Conservation (phyloP, 139 green algal genomes). For the Micractinium conductrix region DNA sequence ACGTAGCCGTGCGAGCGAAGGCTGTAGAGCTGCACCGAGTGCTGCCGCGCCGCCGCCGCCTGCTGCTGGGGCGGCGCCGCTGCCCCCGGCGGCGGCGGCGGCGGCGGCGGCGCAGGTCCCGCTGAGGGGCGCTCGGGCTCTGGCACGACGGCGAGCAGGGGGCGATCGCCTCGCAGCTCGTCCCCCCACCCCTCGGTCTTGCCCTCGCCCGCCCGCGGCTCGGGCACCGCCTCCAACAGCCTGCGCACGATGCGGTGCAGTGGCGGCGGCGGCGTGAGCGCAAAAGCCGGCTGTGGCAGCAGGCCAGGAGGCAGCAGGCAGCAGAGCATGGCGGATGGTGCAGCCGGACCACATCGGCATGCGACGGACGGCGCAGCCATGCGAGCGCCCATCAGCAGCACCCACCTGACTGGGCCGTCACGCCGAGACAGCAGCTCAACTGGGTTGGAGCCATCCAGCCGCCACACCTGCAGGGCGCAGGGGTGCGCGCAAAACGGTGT, state of each 20-base stretch:
- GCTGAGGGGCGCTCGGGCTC: background rate
- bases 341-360: background rate
- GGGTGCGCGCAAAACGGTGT: no score
- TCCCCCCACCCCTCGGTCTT: background rate
- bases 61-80: background rate
- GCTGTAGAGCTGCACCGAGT: slow-evolving; percentile 48
- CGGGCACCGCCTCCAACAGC: slow-evolving; percentile 35
- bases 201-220: background rate
- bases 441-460: slow-evolving; percentile 31
- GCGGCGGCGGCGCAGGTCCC: background rate
- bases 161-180: background rate
- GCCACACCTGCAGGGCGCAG: slow-evolving; percentile 33
- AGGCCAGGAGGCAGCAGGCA: background rate
- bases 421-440: slow-evolving; percentile 48
- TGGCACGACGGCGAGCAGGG: slow-evolving; percentile 24
- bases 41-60: background rate
- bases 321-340: background rate
- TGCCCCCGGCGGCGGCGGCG: background rate
- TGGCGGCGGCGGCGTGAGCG: no score
- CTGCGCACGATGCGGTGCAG: no score
- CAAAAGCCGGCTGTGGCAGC: background rate
- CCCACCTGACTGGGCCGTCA: slow-evolving; percentile 49
- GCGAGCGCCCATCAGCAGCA: background rate
- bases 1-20: slow-evolving; percentile 43
- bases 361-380: background rate